phyloP scores from a whole-genome alignment of 208 protist genomes.

The Trichomonas vaginalis region DNA sequence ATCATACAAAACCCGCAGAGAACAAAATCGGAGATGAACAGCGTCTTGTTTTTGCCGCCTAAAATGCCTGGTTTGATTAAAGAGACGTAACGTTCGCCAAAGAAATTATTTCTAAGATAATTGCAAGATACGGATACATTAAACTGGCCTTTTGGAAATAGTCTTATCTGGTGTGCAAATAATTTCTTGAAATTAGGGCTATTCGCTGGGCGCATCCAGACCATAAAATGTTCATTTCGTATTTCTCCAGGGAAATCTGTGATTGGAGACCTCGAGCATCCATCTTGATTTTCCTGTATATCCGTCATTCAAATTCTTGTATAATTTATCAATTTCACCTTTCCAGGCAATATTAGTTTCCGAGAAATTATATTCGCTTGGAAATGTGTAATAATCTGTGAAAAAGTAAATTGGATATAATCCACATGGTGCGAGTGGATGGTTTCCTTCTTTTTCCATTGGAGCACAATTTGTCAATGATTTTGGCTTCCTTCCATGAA shows the following conservation, averaged over 20 bases:
- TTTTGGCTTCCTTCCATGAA: neutral
- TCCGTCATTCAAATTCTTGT: neutral
- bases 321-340: neutral
- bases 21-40: neutral
- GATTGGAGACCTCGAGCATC: neutral
- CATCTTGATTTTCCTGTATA: neutral
- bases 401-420: neutral
- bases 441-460: neutral
- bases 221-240: neutral
- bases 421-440: neutral
- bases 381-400: neutral
- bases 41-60: neutral
- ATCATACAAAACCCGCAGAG: neutral
- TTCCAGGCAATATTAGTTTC: neutral
- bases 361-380: neutral
- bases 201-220: neutral
- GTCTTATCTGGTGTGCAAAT: neutral
- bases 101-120: neutral
- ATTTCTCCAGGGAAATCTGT: neutral
- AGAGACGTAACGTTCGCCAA: neutral
- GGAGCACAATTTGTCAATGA: neutral
- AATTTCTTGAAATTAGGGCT: neutral
- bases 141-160: neutral
- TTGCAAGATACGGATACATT: neutral
- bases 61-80: neutral